These are phyloP conservation scores for Colletotrichum orchidophilum DNA, from an alignment of 2,329 filamentous ascomycete species.

Conservation along the genomic window DNA sequence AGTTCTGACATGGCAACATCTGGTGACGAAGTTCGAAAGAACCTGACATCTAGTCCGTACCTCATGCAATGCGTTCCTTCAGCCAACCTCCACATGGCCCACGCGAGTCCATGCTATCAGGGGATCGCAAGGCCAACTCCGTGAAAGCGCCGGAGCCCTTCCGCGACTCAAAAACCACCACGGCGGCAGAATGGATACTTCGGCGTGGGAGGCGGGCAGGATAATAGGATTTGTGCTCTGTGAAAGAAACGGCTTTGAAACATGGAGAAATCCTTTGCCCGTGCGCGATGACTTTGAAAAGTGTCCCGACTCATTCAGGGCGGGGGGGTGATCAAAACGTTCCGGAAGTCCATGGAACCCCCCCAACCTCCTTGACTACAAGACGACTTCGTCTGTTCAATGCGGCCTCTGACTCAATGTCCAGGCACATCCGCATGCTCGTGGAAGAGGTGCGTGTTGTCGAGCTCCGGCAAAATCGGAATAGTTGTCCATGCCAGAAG, in stretches of 20 bases:
- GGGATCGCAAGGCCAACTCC: background rate
- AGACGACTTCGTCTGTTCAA: constrained; percentile 19
- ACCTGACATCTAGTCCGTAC: too few species aligned
- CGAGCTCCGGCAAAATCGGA: too few species aligned
- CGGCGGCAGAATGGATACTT: background rate
- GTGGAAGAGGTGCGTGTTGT: background rate
- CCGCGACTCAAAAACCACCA: too few species aligned
- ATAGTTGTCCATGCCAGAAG: background rate
- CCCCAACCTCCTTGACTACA: background rate
- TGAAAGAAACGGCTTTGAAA: constrained; percentile 26
- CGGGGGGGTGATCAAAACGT: constrained; percentile 24
- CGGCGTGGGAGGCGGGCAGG: background rate
- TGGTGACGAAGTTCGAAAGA: too few species aligned
- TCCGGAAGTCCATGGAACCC: constrained; percentile 30
- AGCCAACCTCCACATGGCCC: background rate
- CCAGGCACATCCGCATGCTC: background rate
- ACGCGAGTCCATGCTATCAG: too few species aligned
- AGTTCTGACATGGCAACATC: too few species aligned
- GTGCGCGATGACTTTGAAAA: background rate
- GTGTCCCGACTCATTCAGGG: constrained; percentile 4
- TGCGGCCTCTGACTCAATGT: constrained; percentile 18
- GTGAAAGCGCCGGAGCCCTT: background rate
- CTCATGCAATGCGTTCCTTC: background rate
- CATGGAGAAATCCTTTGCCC: constrained; percentile 9
- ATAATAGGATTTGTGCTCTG: background rate